Percentiles rank a stretch among this genome's conserved stretches.
Conservation (phyloP, 2,329 filamentous ascomycete genomes). For the Cladosporium cucumerinum region DNA sequence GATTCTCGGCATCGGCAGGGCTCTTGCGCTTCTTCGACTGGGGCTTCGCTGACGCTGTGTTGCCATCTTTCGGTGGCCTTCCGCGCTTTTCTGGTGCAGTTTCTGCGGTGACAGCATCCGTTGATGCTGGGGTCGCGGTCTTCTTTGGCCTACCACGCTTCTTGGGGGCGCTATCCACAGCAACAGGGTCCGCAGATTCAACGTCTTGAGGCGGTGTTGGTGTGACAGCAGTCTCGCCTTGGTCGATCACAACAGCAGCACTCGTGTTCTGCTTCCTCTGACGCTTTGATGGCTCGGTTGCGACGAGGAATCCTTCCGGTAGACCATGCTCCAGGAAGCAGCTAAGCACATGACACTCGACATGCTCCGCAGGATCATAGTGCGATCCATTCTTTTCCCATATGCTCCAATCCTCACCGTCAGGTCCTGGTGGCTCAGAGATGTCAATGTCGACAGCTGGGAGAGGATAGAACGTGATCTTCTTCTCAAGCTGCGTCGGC, state of each 20-base stretch:
- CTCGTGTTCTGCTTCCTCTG: slow-evolving; percentile 6
- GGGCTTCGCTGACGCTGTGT: neutral
- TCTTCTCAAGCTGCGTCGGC: slow-evolving; percentile 23
- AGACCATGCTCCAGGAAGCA: slow-evolving; percentile 35
- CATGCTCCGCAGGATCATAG: slow-evolving; percentile 34
- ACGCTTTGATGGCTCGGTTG: neutral
- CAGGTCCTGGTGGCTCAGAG: slow-evolving; percentile 16
- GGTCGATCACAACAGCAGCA: neutral
- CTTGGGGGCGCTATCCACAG: neutral
- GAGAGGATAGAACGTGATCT: slow-evolving; percentile 38
- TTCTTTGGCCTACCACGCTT: slow-evolving; percentile 7
- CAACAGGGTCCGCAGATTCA: neutral
- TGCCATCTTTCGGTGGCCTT: neutral
- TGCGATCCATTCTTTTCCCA: slow-evolving; percentile 32
- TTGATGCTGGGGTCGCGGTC: neutral
- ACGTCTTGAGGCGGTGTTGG: neutral
- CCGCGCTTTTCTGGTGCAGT: slow-evolving; percentile 2
- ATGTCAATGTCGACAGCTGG: slow-evolving; percentile 30
- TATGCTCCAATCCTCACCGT: slow-evolving; percentile 29
- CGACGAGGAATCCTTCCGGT: slow-evolving; percentile 17
- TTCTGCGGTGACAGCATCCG: neutral
- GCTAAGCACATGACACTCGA: slow-evolving; percentile 38
- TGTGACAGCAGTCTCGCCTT: neutral
- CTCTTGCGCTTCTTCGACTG: slow-evolving; percentile 1
- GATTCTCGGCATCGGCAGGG: neutral